These are phyloP conservation scores for Metschnikowia orientalis DNA, from an alignment of 805 yeast genomes.

Conservation along the genomic window DNA sequence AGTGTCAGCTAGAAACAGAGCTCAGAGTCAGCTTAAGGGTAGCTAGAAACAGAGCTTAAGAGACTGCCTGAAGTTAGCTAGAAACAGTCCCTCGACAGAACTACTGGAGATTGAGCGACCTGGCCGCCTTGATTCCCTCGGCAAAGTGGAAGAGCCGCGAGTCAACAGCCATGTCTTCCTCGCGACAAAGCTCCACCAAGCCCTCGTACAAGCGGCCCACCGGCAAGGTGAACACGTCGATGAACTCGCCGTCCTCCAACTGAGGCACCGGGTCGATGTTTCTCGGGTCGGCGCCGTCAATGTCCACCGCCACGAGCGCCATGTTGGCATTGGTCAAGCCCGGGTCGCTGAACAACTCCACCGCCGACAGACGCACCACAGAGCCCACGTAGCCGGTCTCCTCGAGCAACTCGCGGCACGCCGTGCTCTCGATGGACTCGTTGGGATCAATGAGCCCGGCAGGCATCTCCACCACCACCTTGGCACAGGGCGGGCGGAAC, in stretches of 20 bases:
- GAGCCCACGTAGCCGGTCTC: conserved; percentile 90
- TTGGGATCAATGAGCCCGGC: conserved; percentile 90
- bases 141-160: conserved; percentile 86
- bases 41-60: no score
- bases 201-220: conserved; percentile 52
- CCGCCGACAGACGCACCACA: conserved; percentile 29
- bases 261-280: conserved; percentile 68
- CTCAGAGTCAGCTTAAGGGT: no score
- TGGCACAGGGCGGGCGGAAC: conserved; percentile 87
- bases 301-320: conserved; percentile 69
- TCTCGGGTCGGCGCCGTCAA: conserved; percentile 63
- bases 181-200: conserved; percentile 44
- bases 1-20: no score
- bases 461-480: conserved; percentile 88
- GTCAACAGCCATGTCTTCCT: conserved; percentile 74
- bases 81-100: no score
- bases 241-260: conserved; percentile 88
- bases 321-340: conserved; percentile 86
- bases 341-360: conserved; percentile 66
- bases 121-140: conserved; percentile 65
- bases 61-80: no score
- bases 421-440: conserved; percentile 74
- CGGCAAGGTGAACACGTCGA: conserved; percentile 79
- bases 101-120: conserved; percentile 4
- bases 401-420: conserved; percentile 81